These are phyloP conservation scores for Batrachochytrium dendrobatidis DNA, from an alignment of 371 early-diverging fungal genomes.

Conservation along the genomic window DNA sequence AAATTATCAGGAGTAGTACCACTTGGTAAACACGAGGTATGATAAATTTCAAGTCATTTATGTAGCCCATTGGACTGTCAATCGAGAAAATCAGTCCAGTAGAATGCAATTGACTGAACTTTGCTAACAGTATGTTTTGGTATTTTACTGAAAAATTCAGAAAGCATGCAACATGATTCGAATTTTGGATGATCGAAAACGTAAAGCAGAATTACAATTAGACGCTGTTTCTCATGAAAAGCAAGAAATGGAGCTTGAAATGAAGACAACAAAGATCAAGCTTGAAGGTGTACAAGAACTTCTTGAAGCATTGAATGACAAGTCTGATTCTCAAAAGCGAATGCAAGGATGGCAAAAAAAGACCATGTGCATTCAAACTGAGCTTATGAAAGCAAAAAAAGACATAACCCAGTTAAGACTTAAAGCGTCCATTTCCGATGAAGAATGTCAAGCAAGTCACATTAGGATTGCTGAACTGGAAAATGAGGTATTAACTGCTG, in stretches of 20 bases:
- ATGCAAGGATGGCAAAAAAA: constrained; percentile 32
- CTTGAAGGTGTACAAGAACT: constrained; percentile 14
- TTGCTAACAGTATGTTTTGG: no score
- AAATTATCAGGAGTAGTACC: constrained; percentile 26
- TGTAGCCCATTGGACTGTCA: neutral
- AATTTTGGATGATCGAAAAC: constrained; percentile 14
- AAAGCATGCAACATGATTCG: constrained; percentile 19
- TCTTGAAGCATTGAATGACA: constrained; percentile 17
- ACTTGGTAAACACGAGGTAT: constrained; percentile 29
- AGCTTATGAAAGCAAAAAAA: constrained; percentile 20
- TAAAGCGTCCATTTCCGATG: constrained; percentile 1
- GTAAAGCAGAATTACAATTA: constrained; percentile 12
- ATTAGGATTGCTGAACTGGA: constrained; percentile 20
- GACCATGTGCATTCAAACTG: constrained; percentile 20
- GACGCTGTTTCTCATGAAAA: constrained; percentile 9
- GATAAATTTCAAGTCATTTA: neutral
- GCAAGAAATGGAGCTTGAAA: constrained; percentile 10
- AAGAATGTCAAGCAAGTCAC: constrained; percentile 2
- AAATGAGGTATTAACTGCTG: constrained; percentile 11
- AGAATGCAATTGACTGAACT: neutral
- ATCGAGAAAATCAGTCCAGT: constrained; percentile 2
- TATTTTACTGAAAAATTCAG: no score
- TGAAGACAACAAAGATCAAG: neutral
- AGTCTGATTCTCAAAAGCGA: constrained; percentile 12
- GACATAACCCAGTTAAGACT: constrained; percentile 14